Base-by-base conservation (phyloP, 768 basidiomycete genomes). In the Boletus rubropictus region DNA sequence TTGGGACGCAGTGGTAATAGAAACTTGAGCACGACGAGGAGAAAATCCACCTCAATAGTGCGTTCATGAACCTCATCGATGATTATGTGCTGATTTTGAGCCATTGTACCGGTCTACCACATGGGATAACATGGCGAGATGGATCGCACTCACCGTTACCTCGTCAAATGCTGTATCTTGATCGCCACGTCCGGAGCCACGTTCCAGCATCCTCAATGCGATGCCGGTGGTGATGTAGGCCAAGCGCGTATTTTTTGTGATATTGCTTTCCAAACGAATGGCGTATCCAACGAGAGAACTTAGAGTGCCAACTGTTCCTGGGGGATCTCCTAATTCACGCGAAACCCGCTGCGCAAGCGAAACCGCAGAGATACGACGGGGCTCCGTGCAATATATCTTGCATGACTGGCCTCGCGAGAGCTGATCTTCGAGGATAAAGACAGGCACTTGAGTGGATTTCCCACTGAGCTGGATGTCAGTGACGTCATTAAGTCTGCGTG, bases 41-140 rank as follows among this genome's bases (percentile, higher is more conserved):
- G 76, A 69, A 99, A 99, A 65, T 98, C 95, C 0, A 91, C 94
- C 62, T 99, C 95, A 55, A 99, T 96, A 7, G 85, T 90, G 18
- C 95, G 84, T 70, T 99, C 95, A 59, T 99, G 95, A 39, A 96
- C 90, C 83, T 99, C 95, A 56, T 99, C 95, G 35, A 98, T 86
- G 49, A 99, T 86, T 61, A 99, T 83, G 60, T 96, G 93, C 89
- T 92, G 43, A 15, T 31, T 52, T 44, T 31, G 20, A 14, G 11
- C 21, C 41, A 18, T 54, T 35, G 41, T 20, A 45, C 18, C 10
- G 27, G 31, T 40, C 31, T 28, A 33, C 21, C 39, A 50, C 29
- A 21, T 27, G 28, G 9, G 21, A 48, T 10, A 11, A 34, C 24
- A 34, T 14, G 31, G 51, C 49, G 41, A 48, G 43, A 44, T 36